Conservation (phyloP, 2,329 filamentous ascomycete genomes). For the Claviceps africana region DNA sequence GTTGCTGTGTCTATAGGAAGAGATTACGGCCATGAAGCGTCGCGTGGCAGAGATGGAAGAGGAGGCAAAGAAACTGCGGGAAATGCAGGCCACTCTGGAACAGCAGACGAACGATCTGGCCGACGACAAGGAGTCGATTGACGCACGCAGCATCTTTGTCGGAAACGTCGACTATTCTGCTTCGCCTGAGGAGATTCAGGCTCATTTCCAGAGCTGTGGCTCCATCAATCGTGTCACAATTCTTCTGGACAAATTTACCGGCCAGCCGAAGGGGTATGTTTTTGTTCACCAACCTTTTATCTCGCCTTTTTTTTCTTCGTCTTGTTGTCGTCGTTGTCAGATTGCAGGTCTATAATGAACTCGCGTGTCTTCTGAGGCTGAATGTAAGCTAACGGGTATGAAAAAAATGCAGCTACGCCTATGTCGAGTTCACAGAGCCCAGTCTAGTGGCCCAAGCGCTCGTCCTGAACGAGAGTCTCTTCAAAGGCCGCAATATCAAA, state of each 20-base stretch:
- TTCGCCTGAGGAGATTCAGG: constrained; percentile 89
- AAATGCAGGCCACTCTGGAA: constrained; percentile 79
- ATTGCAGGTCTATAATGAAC: too few species aligned
- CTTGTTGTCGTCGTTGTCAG: too few species aligned
- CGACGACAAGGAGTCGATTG: constrained; percentile 91
- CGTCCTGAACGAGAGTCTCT: constrained; percentile 90
- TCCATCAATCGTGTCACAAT: constrained; percentile 98
- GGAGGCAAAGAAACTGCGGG: constrained; percentile 70
- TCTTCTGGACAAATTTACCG: constrained; percentile 92
- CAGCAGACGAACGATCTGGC: constrained; percentile 69
- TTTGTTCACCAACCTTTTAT: too few species aligned
- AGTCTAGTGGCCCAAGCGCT: constrained; percentile 84
- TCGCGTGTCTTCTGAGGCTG: neutral
- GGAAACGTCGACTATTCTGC: constrained; percentile 97
- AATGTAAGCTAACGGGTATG: neutral
- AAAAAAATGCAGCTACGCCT: constrained; percentile 63
- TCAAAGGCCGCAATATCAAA: constrained; percentile 91
- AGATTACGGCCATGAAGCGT: constrained; percentile 77
- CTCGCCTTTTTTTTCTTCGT: neutral
- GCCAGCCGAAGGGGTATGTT: constrained; percentile 88
- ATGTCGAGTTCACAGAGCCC: constrained; percentile 95
- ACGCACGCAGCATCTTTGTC: constrained; percentile 91
- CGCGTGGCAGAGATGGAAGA: constrained; percentile 84
- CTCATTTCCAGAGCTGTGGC: constrained; percentile 93
- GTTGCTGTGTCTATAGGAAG: constrained; percentile 37